Conservation (phyloP, 768 basidiomycete species). For the Boletus tylopilopsis region DNA sequence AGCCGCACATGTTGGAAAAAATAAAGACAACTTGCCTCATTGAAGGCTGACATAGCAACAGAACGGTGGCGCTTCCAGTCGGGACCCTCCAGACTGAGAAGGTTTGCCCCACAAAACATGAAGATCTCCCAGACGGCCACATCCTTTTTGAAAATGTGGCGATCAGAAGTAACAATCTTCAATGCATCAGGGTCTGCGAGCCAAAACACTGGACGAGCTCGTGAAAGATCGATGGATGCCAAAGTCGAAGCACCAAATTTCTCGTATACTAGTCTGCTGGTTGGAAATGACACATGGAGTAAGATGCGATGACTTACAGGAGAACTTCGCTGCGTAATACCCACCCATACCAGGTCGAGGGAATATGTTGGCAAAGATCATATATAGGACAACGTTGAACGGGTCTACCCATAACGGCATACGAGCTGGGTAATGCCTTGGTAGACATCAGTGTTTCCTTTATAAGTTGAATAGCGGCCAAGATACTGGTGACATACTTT, state of each 20-base stretch:
- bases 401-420: conserved; percentile 31
- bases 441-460: not conserved
- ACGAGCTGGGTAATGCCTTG: conserved; percentile 20
- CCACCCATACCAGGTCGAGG: conserved; percentile 35
- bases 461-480: too few species aligned
- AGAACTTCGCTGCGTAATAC: conserved; percentile 33
- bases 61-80: conserved; percentile 48
- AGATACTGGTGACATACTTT: conserved; percentile 5
- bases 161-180: conserved; percentile 32
- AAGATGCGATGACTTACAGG: conserved; percentile 25
- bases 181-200: conserved; percentile 43
- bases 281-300: not conserved
- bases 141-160: conserved; percentile 40
- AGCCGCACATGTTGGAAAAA: not conserved
- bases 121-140: conserved; percentile 36
- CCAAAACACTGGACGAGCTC: conserved; percentile 36
- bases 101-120: conserved; percentile 44
- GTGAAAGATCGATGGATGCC: conserved; percentile 33
- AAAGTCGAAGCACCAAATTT: conserved; percentile 39
- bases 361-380: conserved; percentile 30
- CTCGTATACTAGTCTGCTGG: conserved; percentile 34
- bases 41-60: conserved; percentile 47
- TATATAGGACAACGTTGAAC: conserved; percentile 22
- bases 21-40: conserved; percentile 33
- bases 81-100: conserved; percentile 39